phyloP scores from a whole-genome alignment of 495 filamentous ascomycete genomes.

The Barbatosphaeria neglecta region DNA sequence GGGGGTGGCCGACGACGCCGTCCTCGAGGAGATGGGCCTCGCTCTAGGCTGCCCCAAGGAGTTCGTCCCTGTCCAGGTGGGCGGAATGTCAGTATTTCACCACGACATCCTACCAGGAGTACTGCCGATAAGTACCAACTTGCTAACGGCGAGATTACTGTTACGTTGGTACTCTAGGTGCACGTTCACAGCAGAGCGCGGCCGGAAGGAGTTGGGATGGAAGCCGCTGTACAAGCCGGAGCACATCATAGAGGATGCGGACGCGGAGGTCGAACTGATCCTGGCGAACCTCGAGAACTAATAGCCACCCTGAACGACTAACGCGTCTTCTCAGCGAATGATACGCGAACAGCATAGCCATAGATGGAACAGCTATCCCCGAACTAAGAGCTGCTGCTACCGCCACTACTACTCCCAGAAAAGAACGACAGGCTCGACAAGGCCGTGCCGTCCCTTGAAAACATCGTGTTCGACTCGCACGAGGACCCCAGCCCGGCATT shows the following conservation, averaged over 20 bases:
- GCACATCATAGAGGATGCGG: conserved; percentile 27
- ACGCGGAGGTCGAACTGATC: conserved; percentile 30
- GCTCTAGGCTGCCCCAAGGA: conserved; percentile 18
- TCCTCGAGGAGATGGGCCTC: conserved; percentile 23
- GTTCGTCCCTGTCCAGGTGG: conserved; percentile 24
- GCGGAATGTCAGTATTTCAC: conserved; percentile 23
- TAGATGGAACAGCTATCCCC: no score
- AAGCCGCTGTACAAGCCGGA: conserved; percentile 21
- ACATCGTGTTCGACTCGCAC: conserved; percentile 37
- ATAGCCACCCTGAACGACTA: no score
- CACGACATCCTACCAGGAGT: no score
- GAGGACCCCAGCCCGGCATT: conserved; percentile 48
- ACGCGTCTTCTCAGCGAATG: no score
- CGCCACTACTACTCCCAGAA: no score
- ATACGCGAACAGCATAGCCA: no score
- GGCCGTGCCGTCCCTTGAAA: conserved; percentile 18
- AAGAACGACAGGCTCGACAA: conserved; percentile 22
- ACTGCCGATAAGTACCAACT: background rate
- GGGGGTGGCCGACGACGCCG: conserved; percentile 16
- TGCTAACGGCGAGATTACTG: background rate
- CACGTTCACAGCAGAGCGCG: conserved; percentile 24
- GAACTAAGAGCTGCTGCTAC: no score
- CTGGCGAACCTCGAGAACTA: conserved; percentile 5
- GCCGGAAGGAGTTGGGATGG: conserved; percentile 27
- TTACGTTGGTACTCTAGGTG: conserved; percentile 20